Evolutionary conservation across 495 filamentous ascomycete genomes (phyloP).

Genomic region (Tuber indicum): DNA sequence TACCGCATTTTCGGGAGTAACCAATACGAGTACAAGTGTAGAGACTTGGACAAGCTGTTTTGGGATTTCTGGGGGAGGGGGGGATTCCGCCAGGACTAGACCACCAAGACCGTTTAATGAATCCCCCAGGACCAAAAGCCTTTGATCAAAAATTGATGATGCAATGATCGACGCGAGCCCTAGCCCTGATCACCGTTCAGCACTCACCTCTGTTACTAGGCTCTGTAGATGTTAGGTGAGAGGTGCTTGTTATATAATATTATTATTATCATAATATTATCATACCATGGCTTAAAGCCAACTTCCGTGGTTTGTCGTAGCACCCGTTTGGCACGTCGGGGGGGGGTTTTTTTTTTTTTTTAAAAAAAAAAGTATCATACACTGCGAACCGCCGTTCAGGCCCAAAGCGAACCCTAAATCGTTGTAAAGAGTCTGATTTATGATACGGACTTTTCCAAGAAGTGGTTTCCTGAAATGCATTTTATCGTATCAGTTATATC

Average conservation of each 20-base stretch:
- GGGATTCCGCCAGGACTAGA: background rate
- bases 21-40: too few relatives aligned
- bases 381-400: background rate
- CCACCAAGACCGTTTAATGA: background rate
- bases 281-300: too few relatives aligned
- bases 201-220: background rate
- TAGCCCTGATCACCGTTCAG: background rate
- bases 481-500: background rate
- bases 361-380: background rate
- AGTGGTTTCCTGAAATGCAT: background rate
- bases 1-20: background rate
- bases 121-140: background rate
- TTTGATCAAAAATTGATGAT: background rate
- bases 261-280: background rate
- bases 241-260: background rate
- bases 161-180: background rate
- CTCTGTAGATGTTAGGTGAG: too few relatives aligned
- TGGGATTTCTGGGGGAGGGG: background rate
- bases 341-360: background rate
- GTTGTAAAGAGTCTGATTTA: too few relatives aligned
- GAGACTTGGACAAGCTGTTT: background rate
- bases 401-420: too few relatives aligned
- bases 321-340: too few relatives aligned
- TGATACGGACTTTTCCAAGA: background rate
- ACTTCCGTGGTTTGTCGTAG: too few relatives aligned